Base-by-base conservation (phyloP, 129 eudicot species). In the Mikania micrantha region DNA sequence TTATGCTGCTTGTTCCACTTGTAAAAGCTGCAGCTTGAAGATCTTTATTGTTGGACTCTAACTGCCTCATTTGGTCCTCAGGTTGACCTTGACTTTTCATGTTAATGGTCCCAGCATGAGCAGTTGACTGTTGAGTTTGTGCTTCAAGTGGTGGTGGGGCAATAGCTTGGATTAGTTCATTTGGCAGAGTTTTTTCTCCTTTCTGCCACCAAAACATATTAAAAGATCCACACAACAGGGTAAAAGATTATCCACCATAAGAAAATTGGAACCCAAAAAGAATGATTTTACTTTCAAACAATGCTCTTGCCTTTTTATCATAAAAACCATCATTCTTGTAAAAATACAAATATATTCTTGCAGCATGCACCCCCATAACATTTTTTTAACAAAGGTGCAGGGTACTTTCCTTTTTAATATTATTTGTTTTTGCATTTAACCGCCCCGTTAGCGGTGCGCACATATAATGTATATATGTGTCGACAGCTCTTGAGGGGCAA, bases 171-270 rank as follows among this genome's bases (percentile, higher is more conserved):
- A 93, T 91, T 50, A 93, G 78, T 73, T 88, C 96, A 32, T 78
- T 86, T 7, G 99, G 99, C 67, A 93, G 82, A 60, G 88, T 84
- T 70, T 77, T 83, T 60, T 93, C 96, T 71, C 96, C 96, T 87
- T 93, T 88, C 96, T 88, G 87, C 67, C 22, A 77, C 66, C 11
- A 66, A 67, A 60, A 22, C 44, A 66, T 41, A 31, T 31, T 59
- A 64, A 52, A 7, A 64, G 36, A 48, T 52, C 63, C 67, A 60
- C 41, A 52, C 7, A 24, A 64, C 61, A 50, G 20, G 35, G 19
- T 21, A 19, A 67, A 67, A 50, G 9, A 53, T 67, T 48, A 17
- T 48, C 54, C 10, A 48, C 54, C 54, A 0, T 50, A 49, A 21
- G 15, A 22, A 52, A 21, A 10, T 6, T 17, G 22, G 12, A 34